Percentiles rank a stretch among this genome's conserved stretches.
These are phyloP conservation scores for Arabis hirsuta DNA, from an alignment of 345 rosid species.

Conservation along the genomic window DNA sequence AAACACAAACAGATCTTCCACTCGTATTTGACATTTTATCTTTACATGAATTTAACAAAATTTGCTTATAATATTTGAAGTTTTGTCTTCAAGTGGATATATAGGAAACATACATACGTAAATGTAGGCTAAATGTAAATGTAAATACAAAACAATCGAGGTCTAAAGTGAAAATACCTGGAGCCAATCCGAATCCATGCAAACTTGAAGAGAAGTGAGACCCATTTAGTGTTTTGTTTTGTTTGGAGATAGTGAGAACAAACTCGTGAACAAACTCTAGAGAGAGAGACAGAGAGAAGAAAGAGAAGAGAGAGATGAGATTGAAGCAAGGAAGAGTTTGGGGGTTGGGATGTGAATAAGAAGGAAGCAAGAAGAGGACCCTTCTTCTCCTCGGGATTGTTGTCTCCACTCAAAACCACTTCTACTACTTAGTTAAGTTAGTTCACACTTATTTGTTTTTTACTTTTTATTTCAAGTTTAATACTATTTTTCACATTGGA, in stretches of 20 bases:
- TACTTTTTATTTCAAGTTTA: neutral
- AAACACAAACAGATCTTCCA: conserved; percentile 9
- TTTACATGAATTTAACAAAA: neutral
- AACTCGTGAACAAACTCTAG: conserved; percentile 16
- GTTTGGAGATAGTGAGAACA: conserved; percentile 16
- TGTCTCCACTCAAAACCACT: conserved; percentile 39
- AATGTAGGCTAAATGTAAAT: neutral
- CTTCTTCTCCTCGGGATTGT: conserved; percentile 45
- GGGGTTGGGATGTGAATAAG: conserved; percentile 61
- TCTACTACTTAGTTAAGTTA: conserved; percentile 24
- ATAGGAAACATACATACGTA: neutral
- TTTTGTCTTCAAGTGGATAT: conserved; percentile 1
- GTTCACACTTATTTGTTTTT: conserved; percentile 32
- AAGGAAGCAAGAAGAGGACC: conserved; percentile 64
- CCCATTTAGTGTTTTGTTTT: conserved; percentile 51
- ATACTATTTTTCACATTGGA: neutral
- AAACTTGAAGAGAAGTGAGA: conserved; percentile 81
- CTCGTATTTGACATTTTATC: conserved; percentile 11
- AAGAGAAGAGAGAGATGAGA: conserved; percentile 21
- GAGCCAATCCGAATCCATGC: conserved; percentile 98
- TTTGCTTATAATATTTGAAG: neutral
- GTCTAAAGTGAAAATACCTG: conserved; percentile 55
- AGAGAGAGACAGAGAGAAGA: conserved; percentile 20
- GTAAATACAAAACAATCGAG: neutral
- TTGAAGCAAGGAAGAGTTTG: conserved; percentile 34